Base-by-base conservation (phyloP, 75 land plant genomes). In the Pinus taeda region DNA sequence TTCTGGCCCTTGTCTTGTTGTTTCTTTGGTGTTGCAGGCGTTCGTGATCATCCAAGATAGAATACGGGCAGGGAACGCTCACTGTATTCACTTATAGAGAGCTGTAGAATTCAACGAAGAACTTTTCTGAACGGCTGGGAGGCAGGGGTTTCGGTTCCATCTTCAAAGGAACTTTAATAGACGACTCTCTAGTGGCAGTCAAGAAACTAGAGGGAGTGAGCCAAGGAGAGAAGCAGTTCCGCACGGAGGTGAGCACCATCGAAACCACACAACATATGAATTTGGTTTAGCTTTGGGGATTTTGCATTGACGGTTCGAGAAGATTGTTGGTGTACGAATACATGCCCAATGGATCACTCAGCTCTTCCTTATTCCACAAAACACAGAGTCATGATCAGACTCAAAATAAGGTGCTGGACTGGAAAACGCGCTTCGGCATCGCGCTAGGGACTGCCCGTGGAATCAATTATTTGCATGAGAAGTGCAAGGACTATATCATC, bases 371-470 rank as follows among this genome's bases (percentile, higher is more conserved):
- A 63, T 83, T 79, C 81, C 75, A 37, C 18, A 79, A 49, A 4
- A 18, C 57, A 7, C 14, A 57, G 9, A 42, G 6, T 6, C 4
- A 42, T 42, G 45, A 42, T 42, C 45, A 42, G 6, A 4, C 21
- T 15, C 24, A 67, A n/a, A 30, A 39, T 7, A 67, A 15, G 3
- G 9, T 82, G 1, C 88, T 92, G 2, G 89, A 86, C 69, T 93
- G 95, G 93, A 81, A 57, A 18, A 83, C 76, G 5, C 63, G 93
- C 20, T 86, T 84, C 75, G 65, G 81, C 42, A 93, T 93, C 33
- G 95, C 95, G 15, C 49, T 88, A 2, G 93, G 90, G 3, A 84
- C 85, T n/a, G 93, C 93, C n/a, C 70, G 89, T 55, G 95, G 89
- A 8, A 82, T 93, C 6, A 84, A 85, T 18, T 93, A 90, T 75